phyloP scores from a whole-genome alignment of 1,284 basidiomycete species.

The Gymnopus androsaceus region DNA sequence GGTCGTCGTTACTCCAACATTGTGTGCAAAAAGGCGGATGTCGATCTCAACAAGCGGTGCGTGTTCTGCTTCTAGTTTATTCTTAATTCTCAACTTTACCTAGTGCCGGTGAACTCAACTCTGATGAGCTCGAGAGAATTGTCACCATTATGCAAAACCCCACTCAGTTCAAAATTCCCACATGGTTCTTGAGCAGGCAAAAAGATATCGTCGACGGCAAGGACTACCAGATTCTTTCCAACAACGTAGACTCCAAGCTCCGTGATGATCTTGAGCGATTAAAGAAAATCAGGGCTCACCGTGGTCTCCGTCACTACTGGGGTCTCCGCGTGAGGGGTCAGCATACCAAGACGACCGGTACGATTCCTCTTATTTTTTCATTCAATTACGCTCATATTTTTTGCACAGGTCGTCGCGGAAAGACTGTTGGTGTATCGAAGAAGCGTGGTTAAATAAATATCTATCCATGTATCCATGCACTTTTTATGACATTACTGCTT shows the following conservation, averaged over 20 bases:
- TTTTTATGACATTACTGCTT: neutral
- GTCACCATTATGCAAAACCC: constrained; percentile 99
- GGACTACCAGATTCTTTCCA: constrained; percentile 94
- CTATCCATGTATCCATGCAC: constrained; percentile 1
- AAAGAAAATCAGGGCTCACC: constrained; percentile 99
- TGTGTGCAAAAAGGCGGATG: constrained; percentile 99
- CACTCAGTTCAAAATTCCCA: constrained; percentile 98
- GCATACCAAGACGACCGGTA: constrained; percentile 99
- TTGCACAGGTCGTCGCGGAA: constrained; percentile 82
- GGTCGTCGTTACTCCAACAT: constrained; percentile 98
- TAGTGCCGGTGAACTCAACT: constrained; percentile 93
- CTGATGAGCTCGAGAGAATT: constrained; percentile 96
- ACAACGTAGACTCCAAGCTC: constrained; percentile 97
- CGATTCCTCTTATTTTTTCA: constrained; percentile 24
- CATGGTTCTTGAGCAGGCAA: constrained; percentile 99
- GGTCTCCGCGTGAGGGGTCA: constrained; percentile 94
- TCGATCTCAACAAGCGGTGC: constrained; percentile 97
- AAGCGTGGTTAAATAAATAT: constrained; percentile 71
- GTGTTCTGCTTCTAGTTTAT: constrained; percentile 33
- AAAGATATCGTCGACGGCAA: constrained; percentile 98
- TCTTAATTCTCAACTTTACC: neutral
- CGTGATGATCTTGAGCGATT: constrained; percentile 98
- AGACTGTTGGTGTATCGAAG: constrained; percentile 93
- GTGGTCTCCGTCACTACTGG: constrained; percentile 98
- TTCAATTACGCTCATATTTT: constrained; percentile 5